Evolutionary conservation across 2,329 filamentous ascomycete species (phyloP).

Genomic region (Sarocladium brachiariae): DNA sequence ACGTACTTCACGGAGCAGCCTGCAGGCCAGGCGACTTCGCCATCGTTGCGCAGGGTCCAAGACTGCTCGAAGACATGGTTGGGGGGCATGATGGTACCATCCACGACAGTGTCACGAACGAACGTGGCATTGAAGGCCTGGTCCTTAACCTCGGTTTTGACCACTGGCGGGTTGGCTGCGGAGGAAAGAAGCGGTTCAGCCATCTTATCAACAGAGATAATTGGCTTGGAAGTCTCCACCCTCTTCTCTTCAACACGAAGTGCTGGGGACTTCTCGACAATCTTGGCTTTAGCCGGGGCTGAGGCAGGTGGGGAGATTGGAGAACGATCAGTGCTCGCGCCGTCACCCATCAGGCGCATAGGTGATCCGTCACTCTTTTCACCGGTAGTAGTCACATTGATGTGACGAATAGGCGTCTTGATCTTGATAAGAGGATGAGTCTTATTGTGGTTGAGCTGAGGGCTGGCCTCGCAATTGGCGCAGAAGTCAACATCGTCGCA

Average conservation of each 20-base stretch:
- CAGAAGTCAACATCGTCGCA: slow-evolving; percentile 96
- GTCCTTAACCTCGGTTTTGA: slow-evolving; percentile 18
- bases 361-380: slow-evolving; percentile 63
- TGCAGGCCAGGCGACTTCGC: slow-evolving; percentile 71
- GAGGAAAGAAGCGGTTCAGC: slow-evolving; percentile 8
- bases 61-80: slow-evolving; percentile 78
- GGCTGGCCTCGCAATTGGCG: slow-evolving; percentile 83
- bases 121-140: slow-evolving; percentile 52
- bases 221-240: neutral
- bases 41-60: slow-evolving; percentile 86
- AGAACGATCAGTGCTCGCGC: neutral
- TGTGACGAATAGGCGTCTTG: slow-evolving; percentile 83
- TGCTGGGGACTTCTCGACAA: too few species aligned
- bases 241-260: too few species aligned
- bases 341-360: slow-evolving; percentile 68
- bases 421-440: slow-evolving; percentile 98
- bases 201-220: neutral
- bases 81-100: slow-evolving; percentile 66
- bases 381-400: slow-evolving; percentile 77
- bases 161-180: neutral
- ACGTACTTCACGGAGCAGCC: slow-evolving; percentile 88
- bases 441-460: slow-evolving; percentile 78
- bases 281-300: neutral
- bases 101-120: slow-evolving; percentile 68
- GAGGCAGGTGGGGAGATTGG: neutral